Evolutionary conservation across 208 protist species (phyloP).

Genomic region (Leishmania arabica): DNA sequence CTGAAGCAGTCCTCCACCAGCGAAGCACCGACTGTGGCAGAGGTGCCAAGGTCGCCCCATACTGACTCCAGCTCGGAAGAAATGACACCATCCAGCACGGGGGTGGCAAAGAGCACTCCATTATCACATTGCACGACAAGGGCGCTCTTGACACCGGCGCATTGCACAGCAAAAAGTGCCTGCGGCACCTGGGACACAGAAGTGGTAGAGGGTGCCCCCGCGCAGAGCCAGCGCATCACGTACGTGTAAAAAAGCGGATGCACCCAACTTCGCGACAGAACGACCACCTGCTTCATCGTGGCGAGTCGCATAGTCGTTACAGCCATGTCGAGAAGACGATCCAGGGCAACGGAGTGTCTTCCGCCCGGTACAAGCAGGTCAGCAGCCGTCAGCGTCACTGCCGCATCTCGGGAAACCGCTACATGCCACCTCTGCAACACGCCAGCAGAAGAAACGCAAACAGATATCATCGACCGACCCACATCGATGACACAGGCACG

Average conservation of each 20-base stretch:
- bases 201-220: neutral
- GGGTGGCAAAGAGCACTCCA: conserved; percentile 2
- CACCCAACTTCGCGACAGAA: neutral
- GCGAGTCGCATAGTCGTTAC: neutral
- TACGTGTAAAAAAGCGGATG: conserved; percentile 6
- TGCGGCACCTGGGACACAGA: neutral
- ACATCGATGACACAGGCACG: neutral
- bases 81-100: conserved; percentile 16
- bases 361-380: neutral
- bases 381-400: neutral
- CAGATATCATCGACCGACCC: neutral
- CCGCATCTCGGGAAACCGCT: neutral
- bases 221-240: conserved; percentile 22
- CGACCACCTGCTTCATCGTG: neutral
- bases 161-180: neutral
- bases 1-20: neutral
- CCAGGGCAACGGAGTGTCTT: neutral
- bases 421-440: neutral
- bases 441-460: neutral
- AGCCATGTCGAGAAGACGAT: neutral
- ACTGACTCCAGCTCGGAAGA: neutral
- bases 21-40: too few species aligned
- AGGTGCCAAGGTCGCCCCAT: conserved; percentile 7
- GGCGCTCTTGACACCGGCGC: conserved; percentile 4
- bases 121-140: conserved; percentile 15